These are phyloP conservation scores for Hamamelis virginiana DNA, from an alignment of 164 flowering plant genomes.

Conservation along the genomic window DNA sequence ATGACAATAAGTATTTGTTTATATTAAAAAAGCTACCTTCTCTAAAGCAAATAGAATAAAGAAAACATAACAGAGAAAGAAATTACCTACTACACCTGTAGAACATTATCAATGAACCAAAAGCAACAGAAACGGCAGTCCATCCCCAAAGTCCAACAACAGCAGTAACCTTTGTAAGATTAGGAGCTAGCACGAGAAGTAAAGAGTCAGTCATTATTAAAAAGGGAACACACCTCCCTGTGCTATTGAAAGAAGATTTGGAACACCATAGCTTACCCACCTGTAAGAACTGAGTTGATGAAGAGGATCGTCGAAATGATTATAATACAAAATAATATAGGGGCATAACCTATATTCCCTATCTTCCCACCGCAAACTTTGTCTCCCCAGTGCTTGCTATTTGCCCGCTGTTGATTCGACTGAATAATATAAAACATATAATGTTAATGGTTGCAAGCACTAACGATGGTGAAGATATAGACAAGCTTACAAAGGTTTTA, in stretches of 20 bases:
- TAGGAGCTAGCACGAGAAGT: constrained; percentile 50
- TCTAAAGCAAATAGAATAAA: background rate
- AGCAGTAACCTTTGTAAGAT: constrained; percentile 79
- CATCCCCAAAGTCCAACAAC: constrained; percentile 94
- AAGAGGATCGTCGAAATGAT: constrained; percentile 55
- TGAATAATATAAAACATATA: constrained; percentile 25
- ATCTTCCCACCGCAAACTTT: constrained; percentile 45
- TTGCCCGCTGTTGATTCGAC: constrained; percentile 64
- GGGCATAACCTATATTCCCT: constrained; percentile 67
- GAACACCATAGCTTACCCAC: constrained; percentile 33
- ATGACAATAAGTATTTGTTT: too few relatives aligned
- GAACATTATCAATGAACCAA: constrained; percentile 67
- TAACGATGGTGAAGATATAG: background rate
- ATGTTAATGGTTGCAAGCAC: constrained; percentile 7
- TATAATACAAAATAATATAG: constrained; percentile 55
- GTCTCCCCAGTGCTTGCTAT: constrained; percentile 35
- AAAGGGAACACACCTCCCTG: background rate
- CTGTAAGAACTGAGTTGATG: constrained; percentile 70
- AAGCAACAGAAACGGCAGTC: constrained; percentile 64
- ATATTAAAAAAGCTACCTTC: background rate
- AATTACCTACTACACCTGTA: constrained; percentile 83
- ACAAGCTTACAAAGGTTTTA: background rate
- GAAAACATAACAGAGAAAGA: constrained; percentile 7
- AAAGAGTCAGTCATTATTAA: constrained; percentile 11
- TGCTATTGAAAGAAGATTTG: background rate